A percentile compares a stretch with the other conserved stretches of the same genome.
Conservation (phyloP, 305 asterid species). For the Vinca major region DNA sequence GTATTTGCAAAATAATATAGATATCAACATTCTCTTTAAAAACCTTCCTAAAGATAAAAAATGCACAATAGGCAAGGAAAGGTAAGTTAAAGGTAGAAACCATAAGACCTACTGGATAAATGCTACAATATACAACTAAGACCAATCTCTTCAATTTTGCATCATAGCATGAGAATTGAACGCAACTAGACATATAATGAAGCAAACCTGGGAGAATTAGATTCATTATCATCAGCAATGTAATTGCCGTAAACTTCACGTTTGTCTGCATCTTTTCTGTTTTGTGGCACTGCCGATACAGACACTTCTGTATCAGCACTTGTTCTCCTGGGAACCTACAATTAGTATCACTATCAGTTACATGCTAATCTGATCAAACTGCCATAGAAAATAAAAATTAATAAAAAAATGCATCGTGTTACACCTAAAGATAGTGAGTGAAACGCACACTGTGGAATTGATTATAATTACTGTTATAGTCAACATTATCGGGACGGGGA, state of each 20-base stretch:
- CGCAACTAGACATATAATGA: neutral
- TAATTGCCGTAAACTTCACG: slow-evolving; percentile 30
- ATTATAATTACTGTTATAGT: slow-evolving; percentile 15
- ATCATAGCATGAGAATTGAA: neutral
- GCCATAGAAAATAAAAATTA: too few species aligned
- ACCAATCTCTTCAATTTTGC: neutral
- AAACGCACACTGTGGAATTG: slow-evolving; percentile 43
- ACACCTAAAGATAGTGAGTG: slow-evolving; percentile 8
- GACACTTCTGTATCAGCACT: slow-evolving; percentile 38
- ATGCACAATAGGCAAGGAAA: neutral
- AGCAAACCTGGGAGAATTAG: slow-evolving; percentile 50
- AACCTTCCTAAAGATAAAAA: neutral
- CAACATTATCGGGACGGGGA: slow-evolving; percentile 20
- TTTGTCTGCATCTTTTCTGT: slow-evolving; percentile 36
- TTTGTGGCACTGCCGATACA: slow-evolving; percentile 32
- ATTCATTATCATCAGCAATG: slow-evolving; percentile 30
- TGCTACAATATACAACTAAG: neutral
- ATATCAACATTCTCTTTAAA: neutral
- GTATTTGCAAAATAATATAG: neutral
- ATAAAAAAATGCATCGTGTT: neutral
- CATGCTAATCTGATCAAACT: slow-evolving; percentile 6
- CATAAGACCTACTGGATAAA: neutral
- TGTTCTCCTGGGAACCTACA: slow-evolving; percentile 47
- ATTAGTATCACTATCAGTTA: slow-evolving; percentile 13
- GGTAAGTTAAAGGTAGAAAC: neutral